Evolutionary conservation across 352 stramenopile species (phyloP).

Genomic region (Phytophthora megakarya): DNA sequence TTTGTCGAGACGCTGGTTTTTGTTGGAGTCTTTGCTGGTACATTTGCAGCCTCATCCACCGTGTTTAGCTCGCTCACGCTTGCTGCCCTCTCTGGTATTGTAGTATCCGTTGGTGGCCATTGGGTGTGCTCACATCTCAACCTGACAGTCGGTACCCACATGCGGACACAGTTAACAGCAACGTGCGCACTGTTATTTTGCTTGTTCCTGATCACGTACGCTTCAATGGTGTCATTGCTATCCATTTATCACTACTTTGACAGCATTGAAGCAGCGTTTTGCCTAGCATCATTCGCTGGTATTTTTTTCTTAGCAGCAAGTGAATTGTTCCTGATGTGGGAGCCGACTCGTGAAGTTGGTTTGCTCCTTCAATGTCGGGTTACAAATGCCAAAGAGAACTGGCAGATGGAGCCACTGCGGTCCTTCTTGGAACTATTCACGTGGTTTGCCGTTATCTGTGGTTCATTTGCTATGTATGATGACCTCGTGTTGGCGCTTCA

Average conservation of each 20-base stretch:
- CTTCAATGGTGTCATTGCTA: slow-evolving; percentile 68
- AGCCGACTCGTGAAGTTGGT: slow-evolving; percentile 71
- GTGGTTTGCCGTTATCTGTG: slow-evolving; percentile 79
- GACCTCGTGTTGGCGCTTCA: slow-evolving; percentile 81
- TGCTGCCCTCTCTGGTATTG: slow-evolving; percentile 70
- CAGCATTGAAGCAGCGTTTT: slow-evolving; percentile 86
- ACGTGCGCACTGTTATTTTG: slow-evolving; percentile 81
- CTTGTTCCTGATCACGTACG: slow-evolving; percentile 72
- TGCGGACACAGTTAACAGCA: slow-evolving; percentile 63
- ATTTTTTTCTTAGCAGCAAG: slow-evolving; percentile 83
- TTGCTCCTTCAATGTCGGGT: slow-evolving; percentile 78
- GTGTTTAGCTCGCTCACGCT: slow-evolving; percentile 79
- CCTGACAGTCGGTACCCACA: slow-evolving; percentile 56
- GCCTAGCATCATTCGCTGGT: slow-evolving; percentile 72
- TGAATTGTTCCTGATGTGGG: slow-evolving; percentile 84
- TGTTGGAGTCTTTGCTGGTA: slow-evolving; percentile 74
- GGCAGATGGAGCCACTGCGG: slow-evolving; percentile 70
- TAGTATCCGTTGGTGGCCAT: slow-evolving; percentile 76
- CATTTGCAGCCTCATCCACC: slow-evolving; percentile 71
- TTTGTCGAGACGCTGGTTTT: slow-evolving; percentile 79
- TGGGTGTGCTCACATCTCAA: slow-evolving; percentile 68
- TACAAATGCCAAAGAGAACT: slow-evolving; percentile 80
- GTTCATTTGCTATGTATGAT: slow-evolving; percentile 83
- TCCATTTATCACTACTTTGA: slow-evolving; percentile 88
- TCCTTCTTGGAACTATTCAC: slow-evolving; percentile 87